A percentile compares a stretch with the other conserved stretches of the same genome.
Evolutionary conservation across 176 grass and related monocot species (phyloP).

Genomic region (Coix lacrymajobi): DNA sequence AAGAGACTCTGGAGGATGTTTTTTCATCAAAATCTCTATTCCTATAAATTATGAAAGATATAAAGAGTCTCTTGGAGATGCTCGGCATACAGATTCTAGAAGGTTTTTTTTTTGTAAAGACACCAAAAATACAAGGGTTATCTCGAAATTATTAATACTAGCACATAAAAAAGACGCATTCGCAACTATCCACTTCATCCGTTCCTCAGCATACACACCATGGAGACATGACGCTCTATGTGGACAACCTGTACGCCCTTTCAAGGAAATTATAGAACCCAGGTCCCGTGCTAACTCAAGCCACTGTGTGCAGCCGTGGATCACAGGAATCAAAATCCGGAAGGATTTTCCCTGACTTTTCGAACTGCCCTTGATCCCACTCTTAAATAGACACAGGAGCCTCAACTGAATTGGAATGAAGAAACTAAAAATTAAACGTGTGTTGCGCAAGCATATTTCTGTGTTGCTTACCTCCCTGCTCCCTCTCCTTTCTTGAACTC

Average conservation of each 20-base stretch:
- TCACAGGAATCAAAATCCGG: background rate
- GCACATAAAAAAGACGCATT: background rate
- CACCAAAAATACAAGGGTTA: background rate
- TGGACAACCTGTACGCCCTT: slow-evolving; percentile 2
- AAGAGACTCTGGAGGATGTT: no score
- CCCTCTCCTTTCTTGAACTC: background rate
- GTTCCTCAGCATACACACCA: background rate
- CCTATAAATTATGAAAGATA: no score
- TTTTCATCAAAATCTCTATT: no score
- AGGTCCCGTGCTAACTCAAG: background rate
- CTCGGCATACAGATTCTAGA: background rate
- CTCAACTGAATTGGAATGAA: background rate
- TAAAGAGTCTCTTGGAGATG: no score
- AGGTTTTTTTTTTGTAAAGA: background rate
- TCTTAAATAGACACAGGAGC: background rate
- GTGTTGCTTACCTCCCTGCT: background rate
- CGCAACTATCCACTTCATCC: background rate
- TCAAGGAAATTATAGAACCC: background rate
- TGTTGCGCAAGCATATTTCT: background rate
- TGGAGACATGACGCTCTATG: background rate
- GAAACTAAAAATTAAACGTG: background rate
- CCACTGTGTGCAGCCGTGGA: background rate
- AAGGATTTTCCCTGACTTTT: background rate
- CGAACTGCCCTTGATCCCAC: background rate
- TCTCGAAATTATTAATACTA: background rate